phyloP scores from a whole-genome alignment of 2,329 filamentous ascomycete species.

The Stagonosporopsis rhizophila region DNA sequence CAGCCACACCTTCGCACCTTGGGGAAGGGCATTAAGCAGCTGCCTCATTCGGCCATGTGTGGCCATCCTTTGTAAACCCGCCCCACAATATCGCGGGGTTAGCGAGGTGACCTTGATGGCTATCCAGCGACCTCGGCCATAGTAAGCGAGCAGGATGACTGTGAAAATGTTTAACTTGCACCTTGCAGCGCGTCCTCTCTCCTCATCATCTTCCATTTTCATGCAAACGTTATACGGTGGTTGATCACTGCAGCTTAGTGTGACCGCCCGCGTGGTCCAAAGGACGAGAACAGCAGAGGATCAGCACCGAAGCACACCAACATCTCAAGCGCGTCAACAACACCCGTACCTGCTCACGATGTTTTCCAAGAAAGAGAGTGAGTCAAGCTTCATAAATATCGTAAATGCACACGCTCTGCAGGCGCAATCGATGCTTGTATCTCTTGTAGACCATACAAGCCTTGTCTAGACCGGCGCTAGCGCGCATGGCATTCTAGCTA shows the following conservation, averaged over 20 bases:
- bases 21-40: slow-evolving; percentile 18
- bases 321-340: slow-evolving; percentile 2
- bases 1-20: slow-evolving; percentile 18
- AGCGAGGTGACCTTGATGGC: slow-evolving; percentile 21
- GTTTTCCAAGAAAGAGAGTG: slow-evolving; percentile 45
- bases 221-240: slow-evolving; percentile 12
- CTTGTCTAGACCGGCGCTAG: slow-evolving; percentile 7
- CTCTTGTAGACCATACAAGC: slow-evolving; percentile 18
- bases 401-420: background rate
- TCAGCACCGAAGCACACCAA: background rate
- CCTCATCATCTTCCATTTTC: slow-evolving; percentile 5
- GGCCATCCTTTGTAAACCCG: background rate
- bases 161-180: background rate
- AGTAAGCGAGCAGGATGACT: slow-evolving; percentile 17
- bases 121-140: slow-evolving; percentile 28
- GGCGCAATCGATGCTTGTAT: background rate
- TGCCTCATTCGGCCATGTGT: slow-evolving; percentile 24
- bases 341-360: slow-evolving; percentile 25
- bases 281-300: slow-evolving; percentile 18
- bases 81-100: slow-evolving; percentile 33
- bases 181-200: slow-evolving; percentile 3
- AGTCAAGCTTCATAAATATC: slow-evolving; percentile 20
- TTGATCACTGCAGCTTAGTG: slow-evolving; percentile 11
- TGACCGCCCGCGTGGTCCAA: slow-evolving; percentile 10
- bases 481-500: background rate